Evolutionary conservation across 106 monocot genomes (phyloP), one percentile per base, ranked within the genome.

Genomic region (Dendrobium huoshanense): DNA sequence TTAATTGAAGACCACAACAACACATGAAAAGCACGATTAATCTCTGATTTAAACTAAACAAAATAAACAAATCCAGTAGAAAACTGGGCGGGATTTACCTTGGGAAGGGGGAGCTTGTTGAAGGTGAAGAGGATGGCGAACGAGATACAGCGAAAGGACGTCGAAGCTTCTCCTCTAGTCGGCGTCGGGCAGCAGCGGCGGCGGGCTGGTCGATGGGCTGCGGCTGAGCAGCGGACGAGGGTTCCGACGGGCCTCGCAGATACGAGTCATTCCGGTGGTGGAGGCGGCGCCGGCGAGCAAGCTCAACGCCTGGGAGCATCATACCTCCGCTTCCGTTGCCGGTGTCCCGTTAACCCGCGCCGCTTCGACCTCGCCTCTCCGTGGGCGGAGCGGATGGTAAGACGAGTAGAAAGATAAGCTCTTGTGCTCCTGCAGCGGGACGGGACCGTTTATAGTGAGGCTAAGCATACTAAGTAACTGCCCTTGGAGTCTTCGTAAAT

Each of bases 241-340:
- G 75, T 9, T 51, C 85, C 33, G 19, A 27, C 55, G 56, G 45
- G 2, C 29, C 59, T 15, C 48, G 81, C 9, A 41, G 16, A 41
- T 44, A n/a, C 11, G 29, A 7, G 72, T 75, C 79, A 83, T 41
- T 17, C 80, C 81, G 87, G 82, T 85, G 55, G 90, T 88, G 88
- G 44, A 89, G 20, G 49, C 90, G 80, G 25, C 92, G 79, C 75
- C 81, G 81, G 67, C 92, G 79, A n/a, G 92, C 92, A 15, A 92
- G 45, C 64, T 92, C 92, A 41, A 92, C 90, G 1, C 90, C 90
- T 4, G 92, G 92, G 0, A 92, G 81, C 90, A 92, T 92, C 79
- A 68, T 76, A 15, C 24, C 70, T 70, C 15, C 37, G 31, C 33
- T 70, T 70, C 15, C 5, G 10, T 51, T 2, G 15, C 51, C 51